Conservation (phyloP, 2,329 filamentous ascomycete genomes). For the Fusarium coicis region DNA sequence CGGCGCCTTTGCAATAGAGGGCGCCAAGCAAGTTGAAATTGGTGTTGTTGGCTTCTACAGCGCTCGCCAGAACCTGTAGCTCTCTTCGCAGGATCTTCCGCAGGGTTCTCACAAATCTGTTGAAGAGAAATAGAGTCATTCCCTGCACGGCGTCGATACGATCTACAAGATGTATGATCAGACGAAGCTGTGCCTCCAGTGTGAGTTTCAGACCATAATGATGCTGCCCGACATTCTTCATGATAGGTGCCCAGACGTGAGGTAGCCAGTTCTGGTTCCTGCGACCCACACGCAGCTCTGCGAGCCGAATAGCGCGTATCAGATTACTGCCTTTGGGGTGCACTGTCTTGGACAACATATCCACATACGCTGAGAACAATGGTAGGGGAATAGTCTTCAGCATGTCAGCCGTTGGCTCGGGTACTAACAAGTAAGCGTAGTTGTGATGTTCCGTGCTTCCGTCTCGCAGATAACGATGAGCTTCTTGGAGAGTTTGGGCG, state of each 20-base stretch:
- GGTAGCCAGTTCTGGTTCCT: conserved; percentile 44
- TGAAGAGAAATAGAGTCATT: conserved; percentile 37
- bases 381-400: conserved; percentile 44
- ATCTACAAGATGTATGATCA: conserved; percentile 44
- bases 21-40: conserved; percentile 21
- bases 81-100: conserved; percentile 45
- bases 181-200: conserved; percentile 45
- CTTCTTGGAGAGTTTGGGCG: conserved; percentile 59
- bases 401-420: conserved; percentile 37
- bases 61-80: conserved; percentile 32
- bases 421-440: conserved; percentile 30
- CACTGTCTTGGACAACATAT: conserved; percentile 42
- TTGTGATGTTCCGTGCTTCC: conserved; percentile 43
- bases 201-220: conserved; percentile 44
- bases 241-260: conserved; percentile 48
- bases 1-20: conserved; percentile 30
- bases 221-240: conserved; percentile 49
- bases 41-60: conserved; percentile 22
- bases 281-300: conserved; percentile 40
- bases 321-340: conserved; percentile 41
- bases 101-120: conserved; percentile 39
- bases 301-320: conserved; percentile 47
- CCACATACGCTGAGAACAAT: conserved; percentile 63
- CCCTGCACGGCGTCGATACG: conserved; percentile 44
- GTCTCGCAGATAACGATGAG: conserved; percentile 61